Conservation (phyloP, 495 filamentous ascomycete genomes). For the Staphylotrichum longicolle region DNA sequence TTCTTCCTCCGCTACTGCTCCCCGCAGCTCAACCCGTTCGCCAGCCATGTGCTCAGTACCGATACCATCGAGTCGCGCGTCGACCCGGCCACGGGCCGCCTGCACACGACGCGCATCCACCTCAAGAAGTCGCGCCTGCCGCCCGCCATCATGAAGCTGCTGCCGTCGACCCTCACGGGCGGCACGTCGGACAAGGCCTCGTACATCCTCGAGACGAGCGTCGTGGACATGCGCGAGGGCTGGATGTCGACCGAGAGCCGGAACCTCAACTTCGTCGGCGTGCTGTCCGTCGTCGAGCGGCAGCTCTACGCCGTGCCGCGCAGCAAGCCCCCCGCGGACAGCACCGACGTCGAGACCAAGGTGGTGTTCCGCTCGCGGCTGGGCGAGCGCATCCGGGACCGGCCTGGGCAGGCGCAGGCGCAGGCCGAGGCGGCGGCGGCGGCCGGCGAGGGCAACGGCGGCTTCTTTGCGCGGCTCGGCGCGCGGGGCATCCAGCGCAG, state of each 20-base stretch:
- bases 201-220: constrained; percentile 88
- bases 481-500: constrained; percentile 78
- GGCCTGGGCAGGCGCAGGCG: constrained; percentile 32
- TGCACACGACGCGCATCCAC: constrained; percentile 87
- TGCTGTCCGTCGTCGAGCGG: constrained; percentile 86
- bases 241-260: constrained; percentile 83
- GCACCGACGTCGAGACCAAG: constrained; percentile 77
- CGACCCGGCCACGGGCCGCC: constrained; percentile 72
- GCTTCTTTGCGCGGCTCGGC: constrained; percentile 58
- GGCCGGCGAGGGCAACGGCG: constrained; percentile 27
- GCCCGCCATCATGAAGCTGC: constrained; percentile 72
- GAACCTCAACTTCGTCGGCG: constrained; percentile 87
- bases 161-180: constrained; percentile 66
- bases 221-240: constrained; percentile 84
- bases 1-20: constrained; percentile 97
- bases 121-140: constrained; percentile 92
- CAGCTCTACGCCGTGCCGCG: constrained; percentile 66
- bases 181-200: constrained; percentile 72
- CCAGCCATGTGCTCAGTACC: constrained; percentile 89
- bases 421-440: constrained; percentile 21
- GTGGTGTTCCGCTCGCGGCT: constrained; percentile 84
- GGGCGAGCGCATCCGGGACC: constrained; percentile 65
- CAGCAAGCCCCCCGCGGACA: constrained; percentile 42
- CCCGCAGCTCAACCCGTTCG: constrained; percentile 76
- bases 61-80: constrained; percentile 88